phyloP scores from a whole-genome alignment of 805 yeast genomes.

The Vanderwaltozyma verrucispora region DNA sequence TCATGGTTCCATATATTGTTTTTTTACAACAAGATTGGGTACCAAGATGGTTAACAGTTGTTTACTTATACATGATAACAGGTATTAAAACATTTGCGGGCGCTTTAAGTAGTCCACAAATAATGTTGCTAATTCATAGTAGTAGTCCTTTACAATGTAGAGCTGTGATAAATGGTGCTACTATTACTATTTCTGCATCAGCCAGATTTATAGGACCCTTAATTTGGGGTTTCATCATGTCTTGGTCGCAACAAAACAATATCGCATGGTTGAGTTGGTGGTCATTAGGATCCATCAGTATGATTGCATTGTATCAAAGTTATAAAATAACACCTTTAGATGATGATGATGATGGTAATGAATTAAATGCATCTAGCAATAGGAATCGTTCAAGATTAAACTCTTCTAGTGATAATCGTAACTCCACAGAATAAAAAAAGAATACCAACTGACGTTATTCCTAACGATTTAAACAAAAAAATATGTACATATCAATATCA shows the following conservation, averaged over 20 bases:
- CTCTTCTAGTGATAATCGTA: too few species aligned
- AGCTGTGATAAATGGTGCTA: constrained; percentile 49
- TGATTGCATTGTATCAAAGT: constrained; percentile 25
- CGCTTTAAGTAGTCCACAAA: constrained; percentile 43
- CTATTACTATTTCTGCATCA: constrained; percentile 41
- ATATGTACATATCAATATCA: too few species aligned
- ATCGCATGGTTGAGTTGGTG: constrained; percentile 30
- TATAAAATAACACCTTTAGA: constrained; percentile 22
- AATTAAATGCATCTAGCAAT: too few species aligned
- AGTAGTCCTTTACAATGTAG: constrained; percentile 44
- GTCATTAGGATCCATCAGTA: constrained; percentile 18
- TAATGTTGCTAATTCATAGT: constrained; percentile 43
- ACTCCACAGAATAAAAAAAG: too few species aligned
- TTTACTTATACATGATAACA: constrained; percentile 27
- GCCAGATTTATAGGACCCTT: constrained; percentile 52
- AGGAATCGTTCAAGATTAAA: too few species aligned
- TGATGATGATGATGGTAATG: constrained; percentile 7
- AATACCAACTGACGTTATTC: too few species aligned
- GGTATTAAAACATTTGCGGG: constrained; percentile 31
- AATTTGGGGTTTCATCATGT: constrained; percentile 41
- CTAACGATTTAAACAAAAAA: too few species aligned
- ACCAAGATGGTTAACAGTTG: constrained; percentile 12
- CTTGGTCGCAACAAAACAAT: constrained; percentile 26
- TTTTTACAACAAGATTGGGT: constrained; percentile 32
- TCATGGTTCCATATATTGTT: constrained; percentile 38